phyloP scores from a whole-genome alignment of 805 yeast genomes.

The Lipomyces orientalis region DNA sequence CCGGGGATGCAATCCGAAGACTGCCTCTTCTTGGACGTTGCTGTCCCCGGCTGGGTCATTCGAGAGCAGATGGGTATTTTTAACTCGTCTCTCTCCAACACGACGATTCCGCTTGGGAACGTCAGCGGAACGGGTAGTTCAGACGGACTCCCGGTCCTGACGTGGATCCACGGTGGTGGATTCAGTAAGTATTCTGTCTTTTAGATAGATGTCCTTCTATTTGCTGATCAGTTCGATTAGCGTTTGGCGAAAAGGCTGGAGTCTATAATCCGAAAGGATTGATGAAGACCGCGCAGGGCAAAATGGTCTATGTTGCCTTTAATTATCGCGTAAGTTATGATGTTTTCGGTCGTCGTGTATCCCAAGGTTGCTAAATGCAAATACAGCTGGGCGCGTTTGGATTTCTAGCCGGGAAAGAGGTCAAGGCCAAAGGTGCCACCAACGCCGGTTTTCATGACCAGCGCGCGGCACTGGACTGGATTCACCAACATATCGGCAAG shows the following conservation, averaged over 20 bases:
- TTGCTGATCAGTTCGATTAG: not conserved
- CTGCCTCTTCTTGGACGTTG: conserved; percentile 36
- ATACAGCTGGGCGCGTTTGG: conserved; percentile 46
- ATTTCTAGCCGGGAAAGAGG: conserved; percentile 43
- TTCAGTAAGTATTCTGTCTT: conserved; percentile 5
- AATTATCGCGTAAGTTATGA: conserved; percentile 26
- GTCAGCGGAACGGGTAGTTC: not conserved
- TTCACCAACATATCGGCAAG: conserved; percentile 43
- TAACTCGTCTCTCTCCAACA: not conserved
- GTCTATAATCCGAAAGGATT: conserved; percentile 29
- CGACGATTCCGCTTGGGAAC: not conserved
- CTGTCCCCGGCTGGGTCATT: conserved; percentile 28
- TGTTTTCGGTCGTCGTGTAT: not conserved
- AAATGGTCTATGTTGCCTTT: conserved; percentile 33
- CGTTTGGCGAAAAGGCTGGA: conserved; percentile 33
- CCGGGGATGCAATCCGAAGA: conserved; percentile 26
- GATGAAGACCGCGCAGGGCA: conserved; percentile 23
- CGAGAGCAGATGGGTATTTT: not conserved
- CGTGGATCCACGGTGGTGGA: conserved; percentile 40
- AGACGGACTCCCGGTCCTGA: conserved; percentile 23
- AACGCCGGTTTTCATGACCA: conserved; percentile 50
- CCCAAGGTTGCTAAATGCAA: conserved; percentile 39
- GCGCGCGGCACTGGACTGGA: conserved; percentile 48
- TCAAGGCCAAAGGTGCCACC: conserved; percentile 40
- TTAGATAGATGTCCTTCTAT: not conserved